Percentiles rank a stretch among this genome's conserved stretches.
phyloP scores from a whole-genome alignment of 2,329 filamentous ascomycete genomes.

The Talaromyces albobiverticillius region DNA sequence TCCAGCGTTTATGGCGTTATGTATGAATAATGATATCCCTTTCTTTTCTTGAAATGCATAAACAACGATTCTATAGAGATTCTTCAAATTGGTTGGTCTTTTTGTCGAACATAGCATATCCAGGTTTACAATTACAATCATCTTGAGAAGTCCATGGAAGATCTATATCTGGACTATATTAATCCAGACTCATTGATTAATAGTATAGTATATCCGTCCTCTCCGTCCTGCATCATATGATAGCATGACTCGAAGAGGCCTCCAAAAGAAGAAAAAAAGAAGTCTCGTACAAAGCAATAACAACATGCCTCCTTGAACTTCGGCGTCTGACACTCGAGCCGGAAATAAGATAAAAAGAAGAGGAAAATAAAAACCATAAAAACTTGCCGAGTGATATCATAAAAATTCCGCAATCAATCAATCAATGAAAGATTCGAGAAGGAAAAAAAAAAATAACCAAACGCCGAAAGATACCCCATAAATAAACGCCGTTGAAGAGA shows the following conservation, averaged over 20 bases:
- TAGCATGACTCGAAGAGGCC: neutral
- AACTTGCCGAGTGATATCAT: conserved; percentile 16
- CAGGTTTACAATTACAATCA: too few relatives aligned
- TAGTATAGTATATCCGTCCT: neutral
- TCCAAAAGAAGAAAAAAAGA: neutral
- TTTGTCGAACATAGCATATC: too few relatives aligned
- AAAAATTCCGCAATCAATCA: conserved; percentile 14
- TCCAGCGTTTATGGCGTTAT: neutral
- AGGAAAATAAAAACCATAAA: conserved; percentile 2
- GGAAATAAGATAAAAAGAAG: conserved; percentile 1
- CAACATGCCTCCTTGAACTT: neutral
- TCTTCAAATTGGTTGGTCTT: neutral
- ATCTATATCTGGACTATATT: neutral
- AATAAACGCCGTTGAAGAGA: conserved; percentile 11
- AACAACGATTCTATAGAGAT: neutral
- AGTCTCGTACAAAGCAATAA: neutral
- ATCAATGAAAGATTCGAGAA: neutral
- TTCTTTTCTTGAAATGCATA: neutral
- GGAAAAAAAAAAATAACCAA: neutral
- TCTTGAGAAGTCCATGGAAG: too few relatives aligned
- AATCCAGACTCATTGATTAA: neutral
- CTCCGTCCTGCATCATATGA: neutral
- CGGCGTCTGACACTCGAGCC: neutral
- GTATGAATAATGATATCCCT: neutral
- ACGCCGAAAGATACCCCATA: conserved; percentile 5